phyloP scores from a whole-genome alignment of 805 yeast genomes.

The Yarrowia divulgata region DNA sequence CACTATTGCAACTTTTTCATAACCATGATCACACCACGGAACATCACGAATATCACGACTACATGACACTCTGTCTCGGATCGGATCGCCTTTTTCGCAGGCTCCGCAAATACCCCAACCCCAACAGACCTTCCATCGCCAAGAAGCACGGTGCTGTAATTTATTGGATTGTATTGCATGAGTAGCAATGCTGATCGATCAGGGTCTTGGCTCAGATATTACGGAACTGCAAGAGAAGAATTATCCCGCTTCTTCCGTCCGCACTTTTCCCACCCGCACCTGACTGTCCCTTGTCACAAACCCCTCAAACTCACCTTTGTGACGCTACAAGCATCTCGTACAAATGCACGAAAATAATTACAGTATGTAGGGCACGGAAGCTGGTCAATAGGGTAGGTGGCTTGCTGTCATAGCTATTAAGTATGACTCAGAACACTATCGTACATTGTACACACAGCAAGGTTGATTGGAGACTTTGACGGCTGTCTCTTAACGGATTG shows the following conservation, averaged over 20 bases:
- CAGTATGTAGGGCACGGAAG: too few species aligned
- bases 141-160: conserved; percentile 7
- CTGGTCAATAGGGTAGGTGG: too few species aligned
- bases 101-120: not conserved
- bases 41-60: not conserved
- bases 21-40: not conserved
- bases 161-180: not conserved
- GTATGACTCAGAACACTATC: too few species aligned
- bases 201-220: conserved; percentile 17
- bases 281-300: too few species aligned
- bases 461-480: too few species aligned
- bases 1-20: not conserved
- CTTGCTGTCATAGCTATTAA: too few species aligned
- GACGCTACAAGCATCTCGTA: too few species aligned
- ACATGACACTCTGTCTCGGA: not conserved
- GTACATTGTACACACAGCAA: too few species aligned
- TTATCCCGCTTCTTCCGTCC: not conserved
- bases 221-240: not conserved
- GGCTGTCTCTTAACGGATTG: not conserved
- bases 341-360: too few species aligned
- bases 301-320: not conserved
- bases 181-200: conserved; percentile 9
- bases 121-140: conserved; percentile 21
- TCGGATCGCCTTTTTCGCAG: not conserved
- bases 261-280: not conserved